A percentile compares a stretch with the other conserved stretches of the same genome.
These are phyloP conservation scores for Scopulariopsis brevicaulis DNA, from an alignment of 2,329 filamentous ascomycete genomes.

Conservation along the genomic window DNA sequence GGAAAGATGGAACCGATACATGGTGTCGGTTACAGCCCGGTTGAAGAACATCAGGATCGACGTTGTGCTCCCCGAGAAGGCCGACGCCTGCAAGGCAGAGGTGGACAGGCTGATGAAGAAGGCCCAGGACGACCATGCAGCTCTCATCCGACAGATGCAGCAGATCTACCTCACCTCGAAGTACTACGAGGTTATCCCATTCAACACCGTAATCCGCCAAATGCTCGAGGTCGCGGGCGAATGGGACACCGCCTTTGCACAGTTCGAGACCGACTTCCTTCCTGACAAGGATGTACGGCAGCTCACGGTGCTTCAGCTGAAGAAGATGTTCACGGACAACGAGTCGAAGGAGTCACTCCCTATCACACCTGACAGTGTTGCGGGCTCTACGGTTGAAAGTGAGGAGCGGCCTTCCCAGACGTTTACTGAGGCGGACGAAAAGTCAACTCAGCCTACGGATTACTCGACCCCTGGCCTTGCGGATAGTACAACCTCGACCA, in stretches of 20 bases:
- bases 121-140: constrained; percentile 71
- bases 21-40: constrained; percentile 71
- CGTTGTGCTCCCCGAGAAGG: constrained; percentile 78
- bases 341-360: constrained; percentile 65
- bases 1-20: constrained; percentile 75
- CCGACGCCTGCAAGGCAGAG: constrained; percentile 69
- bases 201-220: constrained; percentile 78
- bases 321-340: constrained; percentile 88
- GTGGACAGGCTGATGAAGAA: constrained; percentile 69
- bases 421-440: constrained; percentile 34
- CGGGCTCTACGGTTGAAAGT: constrained; percentile 35
- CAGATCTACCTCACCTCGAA: constrained; percentile 86
- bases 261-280: constrained; percentile 89
- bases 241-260: constrained; percentile 83
- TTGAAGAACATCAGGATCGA: constrained; percentile 85
- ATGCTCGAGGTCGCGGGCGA: constrained; percentile 89
- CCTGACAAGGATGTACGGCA: constrained; percentile 94
- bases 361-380: constrained; percentile 54
- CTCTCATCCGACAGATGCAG: constrained; percentile 67
- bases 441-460: constrained; percentile 30
- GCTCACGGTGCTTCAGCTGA: constrained; percentile 82
- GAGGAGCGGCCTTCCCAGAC: constrained; percentile 34
- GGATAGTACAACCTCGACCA: constrained; percentile 16
- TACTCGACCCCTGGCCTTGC: constrained; percentile 21
- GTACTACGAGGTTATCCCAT: constrained; percentile 92